These are phyloP conservation scores for Colletotrichum neosansevieriae DNA, from an alignment of 2,329 filamentous ascomycete genomes.

Conservation along the genomic window DNA sequence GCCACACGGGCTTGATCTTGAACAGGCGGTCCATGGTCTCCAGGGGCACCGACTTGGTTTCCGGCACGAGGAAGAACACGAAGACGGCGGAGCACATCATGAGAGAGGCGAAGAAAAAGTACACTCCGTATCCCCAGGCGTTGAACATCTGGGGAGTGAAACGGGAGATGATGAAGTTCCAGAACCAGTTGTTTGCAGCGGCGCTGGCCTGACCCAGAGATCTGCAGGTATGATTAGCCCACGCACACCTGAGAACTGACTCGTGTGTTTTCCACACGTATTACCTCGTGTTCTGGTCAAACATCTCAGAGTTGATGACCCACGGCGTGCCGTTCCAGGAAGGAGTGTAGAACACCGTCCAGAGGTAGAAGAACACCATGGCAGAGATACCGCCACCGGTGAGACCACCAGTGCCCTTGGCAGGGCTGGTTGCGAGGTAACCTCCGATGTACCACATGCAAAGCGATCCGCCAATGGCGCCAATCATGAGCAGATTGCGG, in stretches of 20 bases:
- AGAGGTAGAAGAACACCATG: slow-evolving; percentile 80
- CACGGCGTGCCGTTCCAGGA: slow-evolving; percentile 81
- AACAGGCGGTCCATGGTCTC: slow-evolving; percentile 76
- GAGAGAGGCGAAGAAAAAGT: slow-evolving; percentile 75
- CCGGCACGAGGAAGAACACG: slow-evolving; percentile 72
- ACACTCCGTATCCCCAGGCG: slow-evolving; percentile 71
- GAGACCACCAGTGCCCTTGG: slow-evolving; percentile 49
- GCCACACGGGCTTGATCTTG: slow-evolving; percentile 57
- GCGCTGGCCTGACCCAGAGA: slow-evolving; percentile 79
- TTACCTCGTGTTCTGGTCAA: slow-evolving; percentile 69
- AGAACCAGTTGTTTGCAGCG: slow-evolving; percentile 79
- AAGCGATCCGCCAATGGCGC: slow-evolving; percentile 66
- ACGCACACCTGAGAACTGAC: neutral
- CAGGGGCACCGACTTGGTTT: slow-evolving; percentile 74
- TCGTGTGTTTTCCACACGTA: neutral
- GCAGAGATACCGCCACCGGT: slow-evolving; percentile 65
- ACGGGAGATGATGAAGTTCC: slow-evolving; percentile 76
- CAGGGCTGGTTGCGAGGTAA: slow-evolving; percentile 61
- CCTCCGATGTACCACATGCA: slow-evolving; percentile 72
- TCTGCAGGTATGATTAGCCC: slow-evolving; percentile 18
- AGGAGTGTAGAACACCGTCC: slow-evolving; percentile 77
- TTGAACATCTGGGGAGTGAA: slow-evolving; percentile 76
- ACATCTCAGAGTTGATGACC: slow-evolving; percentile 83
- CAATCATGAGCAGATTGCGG: slow-evolving; percentile 72
- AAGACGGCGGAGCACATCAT: slow-evolving; percentile 70